These are phyloP conservation scores for Angophora floribunda DNA, from an alignment of 345 rosid species.

Conservation along the genomic window DNA sequence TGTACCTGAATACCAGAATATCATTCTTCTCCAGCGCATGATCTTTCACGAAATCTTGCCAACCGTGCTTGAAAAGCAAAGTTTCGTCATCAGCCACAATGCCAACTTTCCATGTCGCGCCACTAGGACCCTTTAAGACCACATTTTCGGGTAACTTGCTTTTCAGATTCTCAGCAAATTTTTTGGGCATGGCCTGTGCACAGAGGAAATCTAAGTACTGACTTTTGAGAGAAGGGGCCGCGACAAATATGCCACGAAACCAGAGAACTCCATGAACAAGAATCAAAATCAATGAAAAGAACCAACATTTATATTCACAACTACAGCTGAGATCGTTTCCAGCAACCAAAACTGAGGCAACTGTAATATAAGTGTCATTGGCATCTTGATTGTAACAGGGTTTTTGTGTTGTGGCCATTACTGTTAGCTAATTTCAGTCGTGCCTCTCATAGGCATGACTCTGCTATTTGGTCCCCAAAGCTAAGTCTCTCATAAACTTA, in stretches of 20 bases:
- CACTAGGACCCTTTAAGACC: constrained; percentile 62
- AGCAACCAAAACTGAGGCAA: background rate
- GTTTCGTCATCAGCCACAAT: constrained; percentile 20
- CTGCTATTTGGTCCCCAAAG: background rate
- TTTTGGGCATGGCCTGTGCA: constrained; percentile 55
- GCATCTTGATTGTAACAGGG: background rate
- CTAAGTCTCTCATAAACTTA: background rate
- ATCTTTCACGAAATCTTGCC: constrained; percentile 52
- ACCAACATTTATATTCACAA: background rate
- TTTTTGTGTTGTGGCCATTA: background rate
- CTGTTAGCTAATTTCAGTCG: background rate
- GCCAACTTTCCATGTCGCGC: constrained; percentile 41
- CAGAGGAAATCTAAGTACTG: background rate
- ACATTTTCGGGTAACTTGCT: constrained; percentile 44
- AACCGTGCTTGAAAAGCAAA: constrained; percentile 41
- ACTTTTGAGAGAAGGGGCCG: background rate
- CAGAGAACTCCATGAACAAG: background rate
- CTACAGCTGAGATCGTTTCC: background rate
- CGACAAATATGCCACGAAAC: background rate
- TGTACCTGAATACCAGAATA: constrained; percentile 58
- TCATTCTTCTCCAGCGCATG: constrained; percentile 51
- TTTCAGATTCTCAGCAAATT: constrained; percentile 33
- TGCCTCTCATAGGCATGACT: background rate
- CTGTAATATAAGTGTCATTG: background rate
- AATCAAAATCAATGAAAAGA: background rate